Conservation (phyloP, 306 rosid genomes). For the Cicer judaicum region DNA sequence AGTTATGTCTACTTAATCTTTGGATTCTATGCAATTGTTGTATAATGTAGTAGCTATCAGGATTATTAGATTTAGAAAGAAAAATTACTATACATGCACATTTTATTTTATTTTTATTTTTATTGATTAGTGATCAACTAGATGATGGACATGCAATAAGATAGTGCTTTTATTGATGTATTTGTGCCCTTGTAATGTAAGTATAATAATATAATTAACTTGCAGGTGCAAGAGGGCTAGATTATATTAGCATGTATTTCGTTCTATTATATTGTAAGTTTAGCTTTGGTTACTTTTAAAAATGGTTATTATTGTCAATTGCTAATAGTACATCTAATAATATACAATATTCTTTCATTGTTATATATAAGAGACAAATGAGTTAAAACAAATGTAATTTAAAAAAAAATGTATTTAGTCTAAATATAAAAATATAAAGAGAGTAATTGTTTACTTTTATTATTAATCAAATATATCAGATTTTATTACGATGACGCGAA, state of each 20-base stretch:
- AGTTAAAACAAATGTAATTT: too few species aligned
- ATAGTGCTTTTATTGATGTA: neutral
- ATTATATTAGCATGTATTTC: neutral
- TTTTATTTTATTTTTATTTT: neutral
- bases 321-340: neutral
- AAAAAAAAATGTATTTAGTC: too few species aligned
- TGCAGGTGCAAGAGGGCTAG: constrained; percentile 10
- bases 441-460: too few species aligned
- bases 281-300: neutral
- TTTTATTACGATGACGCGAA: too few species aligned
- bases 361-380: too few species aligned
- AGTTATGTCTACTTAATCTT: too few species aligned
- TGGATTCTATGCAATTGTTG: too few species aligned
- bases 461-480: too few species aligned
- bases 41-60: too few species aligned
- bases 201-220: neutral
- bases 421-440: too few species aligned
- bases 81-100: neutral
- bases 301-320: neutral
- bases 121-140: neutral
- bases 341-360: neutral
- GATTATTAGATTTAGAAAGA: too few species aligned
- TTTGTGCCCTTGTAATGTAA: neutral
- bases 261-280: neutral
- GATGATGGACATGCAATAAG: neutral